Evolutionary conservation across 163 green algal species (phyloP).

Genomic region (Trebouxiophyceae sp.): DNA sequence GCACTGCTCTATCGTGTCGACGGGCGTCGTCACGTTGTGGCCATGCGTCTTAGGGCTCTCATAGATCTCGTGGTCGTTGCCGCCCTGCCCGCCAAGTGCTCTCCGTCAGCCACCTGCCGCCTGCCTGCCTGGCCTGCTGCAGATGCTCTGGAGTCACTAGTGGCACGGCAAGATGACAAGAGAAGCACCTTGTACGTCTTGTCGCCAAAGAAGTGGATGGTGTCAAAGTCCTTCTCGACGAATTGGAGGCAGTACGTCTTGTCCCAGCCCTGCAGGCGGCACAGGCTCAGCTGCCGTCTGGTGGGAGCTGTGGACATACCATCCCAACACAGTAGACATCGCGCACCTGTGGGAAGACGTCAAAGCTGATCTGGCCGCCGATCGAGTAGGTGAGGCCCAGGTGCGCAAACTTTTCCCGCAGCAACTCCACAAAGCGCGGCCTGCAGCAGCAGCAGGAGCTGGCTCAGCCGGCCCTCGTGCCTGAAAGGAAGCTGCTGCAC

Average conservation of each 20-base stretch:
- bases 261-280: conserved; percentile 96
- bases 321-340: no score
- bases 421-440: conserved; percentile 73
- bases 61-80: conserved; percentile 99
- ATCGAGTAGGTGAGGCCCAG: conserved; percentile 90
- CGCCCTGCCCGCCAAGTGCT: conserved; percentile 57
- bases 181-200: conserved; percentile 83
- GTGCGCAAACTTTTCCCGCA: conserved; percentile 85
- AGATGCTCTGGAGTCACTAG: no score
- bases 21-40: conserved; percentile 85
- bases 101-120: background rate
- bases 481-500: no score
- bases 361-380: conserved; percentile 98
- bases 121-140: no score
- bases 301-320: no score
- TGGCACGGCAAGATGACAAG: no score
- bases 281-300: no score
- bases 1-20: conserved; percentile 83
- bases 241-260: conserved; percentile 99
- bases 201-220: conserved; percentile 99
- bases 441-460: conserved; percentile 31
- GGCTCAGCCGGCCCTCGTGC: no score
- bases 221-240: conserved; percentile 86
- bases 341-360: conserved; percentile 83
- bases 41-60: conserved; percentile 73